Evolutionary conservation across 2,329 filamentous ascomycete species (phyloP).

Genomic region (Xylariaceae sp.): DNA sequence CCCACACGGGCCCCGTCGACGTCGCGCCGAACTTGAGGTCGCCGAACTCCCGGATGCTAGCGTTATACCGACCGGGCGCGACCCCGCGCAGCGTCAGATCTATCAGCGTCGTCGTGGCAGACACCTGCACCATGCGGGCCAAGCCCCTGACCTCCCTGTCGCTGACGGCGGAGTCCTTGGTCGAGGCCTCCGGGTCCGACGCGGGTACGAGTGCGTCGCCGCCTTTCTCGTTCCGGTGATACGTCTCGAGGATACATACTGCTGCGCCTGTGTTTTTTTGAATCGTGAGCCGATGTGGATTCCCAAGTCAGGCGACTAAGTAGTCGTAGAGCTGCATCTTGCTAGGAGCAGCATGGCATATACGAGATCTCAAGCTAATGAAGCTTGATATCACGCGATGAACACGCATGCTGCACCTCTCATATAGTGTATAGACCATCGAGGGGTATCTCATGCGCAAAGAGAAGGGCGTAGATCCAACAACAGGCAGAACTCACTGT

Average conservation of each 20-base stretch:
- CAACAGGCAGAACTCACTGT: slow-evolving; percentile 56
- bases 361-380: neutral
- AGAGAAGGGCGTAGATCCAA: slow-evolving; percentile 1
- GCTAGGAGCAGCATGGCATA: slow-evolving; percentile 4
- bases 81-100: slow-evolving; percentile 85
- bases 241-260: slow-evolving; percentile 92
- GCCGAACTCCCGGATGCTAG: slow-evolving; percentile 78
- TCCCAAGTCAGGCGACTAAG: slow-evolving; percentile 22
- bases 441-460: slow-evolving; percentile 4
- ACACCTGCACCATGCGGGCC: slow-evolving; percentile 89
- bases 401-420: neutral
- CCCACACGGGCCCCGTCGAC: slow-evolving; percentile 80
- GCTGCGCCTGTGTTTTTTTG: slow-evolving; percentile 56
- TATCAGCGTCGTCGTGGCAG: slow-evolving; percentile 69
- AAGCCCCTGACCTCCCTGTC: slow-evolving; percentile 69
- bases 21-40: slow-evolving; percentile 79
- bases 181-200: slow-evolving; percentile 34
- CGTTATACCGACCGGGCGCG: slow-evolving; percentile 72
- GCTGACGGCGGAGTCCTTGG: slow-evolving; percentile 29
- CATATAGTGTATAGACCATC: slow-evolving; percentile 9
- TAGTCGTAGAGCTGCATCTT: slow-evolving; percentile 9
- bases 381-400: slow-evolving; percentile 3
- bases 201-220: slow-evolving; percentile 31
- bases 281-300: slow-evolving; percentile 16
- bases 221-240: slow-evolving; percentile 53